Base-by-base conservation (phyloP, 257 asterid species). In the Agastache rugosa region DNA sequence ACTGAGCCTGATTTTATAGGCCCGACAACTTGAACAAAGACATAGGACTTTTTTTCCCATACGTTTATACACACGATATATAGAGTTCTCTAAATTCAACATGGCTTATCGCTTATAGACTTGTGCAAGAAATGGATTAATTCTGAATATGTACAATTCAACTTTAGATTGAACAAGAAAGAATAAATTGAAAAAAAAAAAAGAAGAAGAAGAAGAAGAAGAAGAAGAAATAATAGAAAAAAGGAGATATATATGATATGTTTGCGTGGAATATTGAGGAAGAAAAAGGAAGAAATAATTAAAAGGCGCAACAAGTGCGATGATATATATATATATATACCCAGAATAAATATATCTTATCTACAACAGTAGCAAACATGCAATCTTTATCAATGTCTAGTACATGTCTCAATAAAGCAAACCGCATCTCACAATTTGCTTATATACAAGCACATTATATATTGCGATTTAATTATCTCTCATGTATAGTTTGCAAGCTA, bases 391-490 rank as follows among this genome's bases (percentile, higher is more conserved):
- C 63, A 41, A 29, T 34, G 80, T 79, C 67, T 62, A 31, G 75
- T 73, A 69, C 58, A 7, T 81, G 81, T 79, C 76, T 63, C 37
- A 67, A 74, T 66, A 83, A 83, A 83, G 84, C 78, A 65, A 75
- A 77, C 73, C 78, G 31, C 45, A 61, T 56, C 56, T 31, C 62
- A n/a, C n/a, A n/a, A n/a, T n/a, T n/a, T n/a, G n/a, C n/a, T n/a
- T n/a, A n/a, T n/a, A n/a, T n/a, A n/a, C n/a, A n/a, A n/a, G n/a
- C n/a, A n/a, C n/a, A n/a, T n/a, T n/a, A n/a, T n/a, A n/a, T n/a
- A n/a, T n/a, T n/a, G n/a, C n/a, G n/a, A n/a, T n/a, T n/a, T n/a
- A n/a, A n/a, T n/a, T n/a, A n/a, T 1, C 29, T 25, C 2, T 25
- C 29, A 25, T 25, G 29, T 25, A 3, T 25, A 25, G 29, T 25